phyloP scores from a whole-genome alignment of 2,329 filamentous ascomycete genomes.

The Pyrenophora graminea region DNA sequence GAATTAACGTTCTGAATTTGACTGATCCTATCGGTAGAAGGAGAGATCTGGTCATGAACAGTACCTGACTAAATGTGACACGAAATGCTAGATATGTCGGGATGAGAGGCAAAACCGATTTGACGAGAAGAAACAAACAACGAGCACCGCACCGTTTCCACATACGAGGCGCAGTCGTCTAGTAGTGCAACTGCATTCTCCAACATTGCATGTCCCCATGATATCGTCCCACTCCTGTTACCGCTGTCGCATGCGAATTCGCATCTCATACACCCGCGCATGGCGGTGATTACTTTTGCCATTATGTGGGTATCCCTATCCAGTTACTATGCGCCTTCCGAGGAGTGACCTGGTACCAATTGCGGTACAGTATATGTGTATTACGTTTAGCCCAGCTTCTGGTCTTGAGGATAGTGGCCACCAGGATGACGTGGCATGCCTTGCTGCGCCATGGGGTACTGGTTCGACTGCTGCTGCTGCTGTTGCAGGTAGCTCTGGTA shows the following conservation, averaged over 20 bases:
- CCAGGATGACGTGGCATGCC: conserved; percentile 66
- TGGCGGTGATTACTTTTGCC: conserved; percentile 43
- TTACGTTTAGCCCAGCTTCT: conserved; percentile 46
- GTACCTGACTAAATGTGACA: conserved; percentile 37
- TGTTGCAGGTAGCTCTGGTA: conserved; percentile 80
- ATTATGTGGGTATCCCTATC: conserved; percentile 48
- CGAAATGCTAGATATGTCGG: conserved; percentile 38
- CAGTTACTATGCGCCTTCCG: conserved; percentile 38
- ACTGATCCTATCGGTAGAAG: conserved; percentile 30
- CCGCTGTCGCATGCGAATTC: conserved; percentile 20
- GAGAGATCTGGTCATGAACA: conserved; percentile 36
- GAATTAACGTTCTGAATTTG: conserved; percentile 33
- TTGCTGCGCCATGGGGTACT: conserved; percentile 77
- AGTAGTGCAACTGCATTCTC: conserved; percentile 32
- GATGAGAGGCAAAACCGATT: conserved; percentile 22
- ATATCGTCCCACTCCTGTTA: conserved; percentile 34
- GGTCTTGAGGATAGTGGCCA: conserved; percentile 73
- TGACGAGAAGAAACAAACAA: conserved; percentile 29
- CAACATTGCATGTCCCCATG: conserved; percentile 39
- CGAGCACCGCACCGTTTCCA: conserved; percentile 41
- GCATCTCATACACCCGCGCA: conserved; percentile 26
- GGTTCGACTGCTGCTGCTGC: conserved; percentile 61
- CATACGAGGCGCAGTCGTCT: conserved; percentile 44
- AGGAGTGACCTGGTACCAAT: conserved; percentile 34
- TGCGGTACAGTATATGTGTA: conserved; percentile 28